Conservation (phyloP, 257 asterid species). For the Leonotis leonurus region DNA sequence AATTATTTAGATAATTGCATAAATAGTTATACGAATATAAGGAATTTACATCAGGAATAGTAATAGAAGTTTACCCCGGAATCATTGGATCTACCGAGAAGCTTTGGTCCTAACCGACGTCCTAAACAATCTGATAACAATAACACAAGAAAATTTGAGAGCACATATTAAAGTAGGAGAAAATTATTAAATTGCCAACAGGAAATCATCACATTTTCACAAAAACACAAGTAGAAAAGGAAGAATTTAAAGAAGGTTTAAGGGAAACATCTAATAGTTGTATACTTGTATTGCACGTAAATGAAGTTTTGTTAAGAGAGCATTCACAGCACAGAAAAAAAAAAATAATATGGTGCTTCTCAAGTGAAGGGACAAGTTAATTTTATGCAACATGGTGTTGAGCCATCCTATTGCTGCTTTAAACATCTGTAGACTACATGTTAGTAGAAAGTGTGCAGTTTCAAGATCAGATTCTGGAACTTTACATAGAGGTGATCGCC, state of each 20-base stretch:
- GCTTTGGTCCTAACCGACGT: slow-evolving; percentile 90
- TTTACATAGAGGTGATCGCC: slow-evolving; percentile 2
- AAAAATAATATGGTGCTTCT: neutral
- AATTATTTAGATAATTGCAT: neutral
- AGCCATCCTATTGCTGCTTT: neutral
- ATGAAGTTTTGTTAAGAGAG: neutral
- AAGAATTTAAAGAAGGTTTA: neutral
- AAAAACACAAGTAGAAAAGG: neutral
- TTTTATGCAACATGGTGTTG: neutral
- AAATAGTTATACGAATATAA: slow-evolving; percentile 5
- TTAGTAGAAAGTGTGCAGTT: neutral
- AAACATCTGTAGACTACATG: neutral
- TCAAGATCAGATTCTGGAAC: neutral
- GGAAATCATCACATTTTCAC: neutral
- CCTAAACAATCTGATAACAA: slow-evolving; percentile 88
- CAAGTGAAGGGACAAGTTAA: neutral
- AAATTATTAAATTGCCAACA: neutral
- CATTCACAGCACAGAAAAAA: neutral
- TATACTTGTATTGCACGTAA: neutral
- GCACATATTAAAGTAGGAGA: too few species aligned
- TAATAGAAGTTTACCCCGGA: slow-evolving; percentile 62
- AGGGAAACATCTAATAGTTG: neutral
- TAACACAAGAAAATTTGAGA: slow-evolving; percentile 17
- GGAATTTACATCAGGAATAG: neutral
- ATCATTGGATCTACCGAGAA: slow-evolving; percentile 84